These are phyloP conservation scores for Singerocomus inundabilis DNA, from an alignment of 1,284 basidiomycete species.

Conservation along the genomic window DNA sequence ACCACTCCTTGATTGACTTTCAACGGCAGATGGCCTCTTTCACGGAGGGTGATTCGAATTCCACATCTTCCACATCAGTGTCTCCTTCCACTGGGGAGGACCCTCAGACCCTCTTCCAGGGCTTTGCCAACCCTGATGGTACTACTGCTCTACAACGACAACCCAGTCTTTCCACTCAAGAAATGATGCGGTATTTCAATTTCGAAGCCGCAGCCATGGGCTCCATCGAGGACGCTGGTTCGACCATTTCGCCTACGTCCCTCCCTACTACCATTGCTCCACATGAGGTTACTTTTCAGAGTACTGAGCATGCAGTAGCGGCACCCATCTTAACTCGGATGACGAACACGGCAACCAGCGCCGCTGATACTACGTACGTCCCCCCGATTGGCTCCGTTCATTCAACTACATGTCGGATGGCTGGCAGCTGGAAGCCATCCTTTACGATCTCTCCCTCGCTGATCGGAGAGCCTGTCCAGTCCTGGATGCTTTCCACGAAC, in stretches of 20 bases:
- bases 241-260: neutral
- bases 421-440: slow-evolving; percentile 47
- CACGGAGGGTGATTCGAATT: neutral
- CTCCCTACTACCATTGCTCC: slow-evolving; percentile 13
- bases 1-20: slow-evolving; percentile 11
- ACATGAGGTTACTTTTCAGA: slow-evolving; percentile 21
- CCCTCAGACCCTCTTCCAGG: slow-evolving; percentile 17
- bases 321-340: slow-evolving; percentile 30
- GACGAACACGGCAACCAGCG: slow-evolving; percentile 24
- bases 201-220: slow-evolving; percentile 23
- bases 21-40: slow-evolving; percentile 2
- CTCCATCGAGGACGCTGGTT: slow-evolving; percentile 4
- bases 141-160: slow-evolving; percentile 17
- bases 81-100: slow-evolving; percentile 8
- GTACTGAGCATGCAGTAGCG: slow-evolving; percentile 6
- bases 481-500: slow-evolving; percentile 14
- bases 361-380: slow-evolving; percentile 36
- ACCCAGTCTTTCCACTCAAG: slow-evolving; percentile 24
- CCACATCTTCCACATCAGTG: neutral
- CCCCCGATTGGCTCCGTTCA: slow-evolving; percentile 54
- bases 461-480: slow-evolving; percentile 24
- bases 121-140: slow-evolving; percentile 12
- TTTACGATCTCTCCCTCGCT: slow-evolving; percentile 15
- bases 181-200: slow-evolving; percentile 31
- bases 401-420: slow-evolving; percentile 51